phyloP scores from a whole-genome alignment of 2,329 filamentous ascomycete genomes.

The Penicillium corylophilum region DNA sequence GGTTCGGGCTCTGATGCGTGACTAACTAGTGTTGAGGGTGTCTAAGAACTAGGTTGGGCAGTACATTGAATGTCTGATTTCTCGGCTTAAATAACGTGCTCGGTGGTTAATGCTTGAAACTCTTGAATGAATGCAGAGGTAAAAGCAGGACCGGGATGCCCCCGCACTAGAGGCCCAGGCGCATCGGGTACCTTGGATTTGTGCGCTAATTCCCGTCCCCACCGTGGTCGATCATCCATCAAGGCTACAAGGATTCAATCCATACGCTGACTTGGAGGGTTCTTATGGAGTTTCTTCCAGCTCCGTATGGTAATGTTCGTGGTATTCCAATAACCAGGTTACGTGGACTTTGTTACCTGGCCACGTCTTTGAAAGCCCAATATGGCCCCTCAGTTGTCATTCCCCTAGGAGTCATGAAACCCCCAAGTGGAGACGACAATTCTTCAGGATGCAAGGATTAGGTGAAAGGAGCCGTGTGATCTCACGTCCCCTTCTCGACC shows the following conservation, averaged over 20 bases:
- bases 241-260: neutral
- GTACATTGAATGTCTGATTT: neutral
- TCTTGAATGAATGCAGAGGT: neutral
- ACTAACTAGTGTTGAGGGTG: neutral
- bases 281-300: too few species aligned
- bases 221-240: neutral
- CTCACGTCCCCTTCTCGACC: too few species aligned
- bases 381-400: neutral
- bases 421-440: neutral
- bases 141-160: neutral
- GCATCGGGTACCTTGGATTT: neutral
- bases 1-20: conserved; percentile 3
- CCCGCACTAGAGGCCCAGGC: neutral
- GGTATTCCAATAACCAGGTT: too few species aligned
- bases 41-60: neutral
- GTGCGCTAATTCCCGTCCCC: neutral
- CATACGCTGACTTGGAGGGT: neutral
- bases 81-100: neutral
- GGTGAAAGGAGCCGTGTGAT: too few species aligned
- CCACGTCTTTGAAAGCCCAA: too few species aligned
- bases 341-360: neutral
- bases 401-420: neutral
- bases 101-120: neutral
- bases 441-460: neutral
- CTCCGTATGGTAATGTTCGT: too few species aligned